phyloP scores from a whole-genome alignment of 2,329 filamentous ascomycete genomes.

The Penicillium rolfsii region DNA sequence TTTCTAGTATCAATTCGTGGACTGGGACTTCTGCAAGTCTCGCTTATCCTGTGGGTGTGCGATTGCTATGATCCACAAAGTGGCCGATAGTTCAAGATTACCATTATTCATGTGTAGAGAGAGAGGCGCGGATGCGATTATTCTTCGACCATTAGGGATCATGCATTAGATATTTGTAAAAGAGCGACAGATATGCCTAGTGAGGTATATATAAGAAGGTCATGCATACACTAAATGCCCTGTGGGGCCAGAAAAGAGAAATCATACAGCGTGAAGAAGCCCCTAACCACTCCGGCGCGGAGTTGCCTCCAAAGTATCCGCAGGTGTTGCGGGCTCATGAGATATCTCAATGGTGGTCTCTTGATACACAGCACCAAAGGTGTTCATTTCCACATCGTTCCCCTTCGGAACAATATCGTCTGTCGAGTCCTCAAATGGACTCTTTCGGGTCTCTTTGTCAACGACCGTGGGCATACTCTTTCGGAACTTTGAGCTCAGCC shows the following conservation, averaged over 20 bases:
- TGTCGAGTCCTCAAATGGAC: conserved; percentile 46
- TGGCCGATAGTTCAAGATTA: neutral
- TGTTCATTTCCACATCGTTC: conserved; percentile 35
- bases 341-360: conserved; percentile 49
- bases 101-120: neutral
- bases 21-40: neutral
- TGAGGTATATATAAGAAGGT: neutral
- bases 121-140: neutral
- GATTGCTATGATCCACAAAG: neutral
- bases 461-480: conserved; percentile 24
- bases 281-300: conserved; percentile 11
- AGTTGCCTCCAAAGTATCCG: conserved; percentile 15
- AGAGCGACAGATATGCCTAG: conserved; percentile 1
- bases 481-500: conserved; percentile 27
- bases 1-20: neutral
- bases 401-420: conserved; percentile 46
- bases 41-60: neutral
- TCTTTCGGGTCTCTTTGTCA: conserved; percentile 28
- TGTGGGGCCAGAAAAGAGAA: neutral
- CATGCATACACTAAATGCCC: conserved; percentile 14
- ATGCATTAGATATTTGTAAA: conserved; percentile 7
- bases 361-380: conserved; percentile 45
- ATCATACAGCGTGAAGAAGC: conserved; percentile 4
- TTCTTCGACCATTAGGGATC: neutral
- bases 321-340: conserved; percentile 34